Conservation (phyloP, 495 filamentous ascomycete genomes). For the Lasiosphaeria miniovina region DNA sequence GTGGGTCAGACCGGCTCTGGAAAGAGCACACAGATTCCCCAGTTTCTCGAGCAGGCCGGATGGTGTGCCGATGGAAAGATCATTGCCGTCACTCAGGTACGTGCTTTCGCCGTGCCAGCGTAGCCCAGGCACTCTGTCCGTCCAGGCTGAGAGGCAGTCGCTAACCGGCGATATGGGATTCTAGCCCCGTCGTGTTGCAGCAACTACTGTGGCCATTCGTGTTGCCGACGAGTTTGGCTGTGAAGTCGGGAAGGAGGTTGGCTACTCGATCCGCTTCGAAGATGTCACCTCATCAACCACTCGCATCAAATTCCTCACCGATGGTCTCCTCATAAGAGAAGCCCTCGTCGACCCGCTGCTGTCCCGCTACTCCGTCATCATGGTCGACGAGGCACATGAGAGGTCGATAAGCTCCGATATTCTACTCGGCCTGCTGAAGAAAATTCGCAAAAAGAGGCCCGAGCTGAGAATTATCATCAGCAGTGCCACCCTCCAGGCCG, state of each 20-base stretch:
- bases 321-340: conserved; percentile 92
- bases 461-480: conserved; percentile 89
- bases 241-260: conserved; percentile 89
- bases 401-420: conserved; percentile 92
- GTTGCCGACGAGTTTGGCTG: conserved; percentile 93
- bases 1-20: conserved; percentile 89
- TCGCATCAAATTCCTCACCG: conserved; percentile 92
- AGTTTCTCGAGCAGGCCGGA: conserved; percentile 82
- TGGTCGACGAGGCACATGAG: conserved; percentile 99
- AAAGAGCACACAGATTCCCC: conserved; percentile 86
- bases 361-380: conserved; percentile 92
- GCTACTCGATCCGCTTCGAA: conserved; percentile 95
- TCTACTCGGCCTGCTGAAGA: conserved; percentile 90
- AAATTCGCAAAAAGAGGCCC: conserved; percentile 76
- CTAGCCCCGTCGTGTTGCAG: conserved; percentile 87
- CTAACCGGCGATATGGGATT: conserved; percentile 16
- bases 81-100: conserved; percentile 89
- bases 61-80: conserved; percentile 80
- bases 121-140: too few relatives aligned
- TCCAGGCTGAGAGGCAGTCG: too few relatives aligned
- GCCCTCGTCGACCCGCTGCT: conserved; percentile 89
- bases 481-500: conserved; percentile 90
- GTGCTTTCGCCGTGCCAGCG: conserved; percentile 15
- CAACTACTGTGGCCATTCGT: conserved; percentile 83
- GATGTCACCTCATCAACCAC: conserved; percentile 87